Conservation (phyloP, 352 stramenopile genomes). For the Phytophthora megakarya region DNA sequence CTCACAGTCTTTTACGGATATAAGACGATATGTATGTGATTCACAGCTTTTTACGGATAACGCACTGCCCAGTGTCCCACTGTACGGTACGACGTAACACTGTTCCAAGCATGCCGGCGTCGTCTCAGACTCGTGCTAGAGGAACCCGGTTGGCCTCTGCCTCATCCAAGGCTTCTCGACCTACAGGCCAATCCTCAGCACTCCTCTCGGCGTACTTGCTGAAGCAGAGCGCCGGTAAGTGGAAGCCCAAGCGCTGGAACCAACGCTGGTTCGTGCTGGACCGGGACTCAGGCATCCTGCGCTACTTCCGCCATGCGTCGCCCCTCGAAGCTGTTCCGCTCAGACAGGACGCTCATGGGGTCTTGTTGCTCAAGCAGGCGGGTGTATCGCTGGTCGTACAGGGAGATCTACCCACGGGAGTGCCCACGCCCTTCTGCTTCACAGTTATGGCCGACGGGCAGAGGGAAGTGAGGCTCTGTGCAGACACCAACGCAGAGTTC, state of each 20-base stretch:
- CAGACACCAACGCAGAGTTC: conserved; percentile 74
- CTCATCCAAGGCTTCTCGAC: not conserved
- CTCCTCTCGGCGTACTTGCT: conserved; percentile 68
- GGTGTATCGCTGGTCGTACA: conserved; percentile 72
- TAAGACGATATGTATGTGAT: too few species aligned
- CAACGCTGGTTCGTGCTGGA: conserved; percentile 85
- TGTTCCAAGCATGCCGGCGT: conserved; percentile 11
- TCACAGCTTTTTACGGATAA: too few species aligned
- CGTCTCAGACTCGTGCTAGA: not conserved
- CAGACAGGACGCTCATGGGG: conserved; percentile 63
- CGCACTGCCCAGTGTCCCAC: too few species aligned
- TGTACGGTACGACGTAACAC: conserved; percentile 1
- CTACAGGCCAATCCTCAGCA: conserved; percentile 11
- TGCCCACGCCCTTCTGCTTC: conserved; percentile 86
- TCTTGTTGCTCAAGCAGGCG: conserved; percentile 46
- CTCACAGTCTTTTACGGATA: too few species aligned
- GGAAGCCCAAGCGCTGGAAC: conserved; percentile 82
- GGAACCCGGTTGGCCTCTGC: not conserved
- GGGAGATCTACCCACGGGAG: conserved; percentile 63
- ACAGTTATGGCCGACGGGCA: conserved; percentile 49
- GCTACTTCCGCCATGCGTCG: conserved; percentile 78
- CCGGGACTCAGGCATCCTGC: conserved; percentile 59
- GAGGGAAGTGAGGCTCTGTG: conserved; percentile 60
- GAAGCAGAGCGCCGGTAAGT: conserved; percentile 82
- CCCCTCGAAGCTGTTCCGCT: conserved; percentile 55